phyloP scores from a whole-genome alignment of 257 asterid species.

The Nicotiana undulata region DNA sequence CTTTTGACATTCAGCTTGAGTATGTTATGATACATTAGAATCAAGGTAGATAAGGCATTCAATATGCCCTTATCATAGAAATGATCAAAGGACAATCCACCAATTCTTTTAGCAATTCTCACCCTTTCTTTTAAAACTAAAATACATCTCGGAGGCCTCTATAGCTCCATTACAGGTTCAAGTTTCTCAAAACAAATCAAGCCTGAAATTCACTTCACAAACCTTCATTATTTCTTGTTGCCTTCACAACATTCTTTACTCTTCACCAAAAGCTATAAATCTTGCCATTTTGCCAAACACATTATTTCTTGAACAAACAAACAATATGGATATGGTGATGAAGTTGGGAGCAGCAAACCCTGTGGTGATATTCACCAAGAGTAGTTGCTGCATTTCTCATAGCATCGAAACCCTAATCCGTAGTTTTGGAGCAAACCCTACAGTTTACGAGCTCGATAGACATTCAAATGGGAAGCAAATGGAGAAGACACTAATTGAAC shows the following conservation, averaged over 20 bases:
- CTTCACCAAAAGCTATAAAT: neutral
- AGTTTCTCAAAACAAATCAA: neutral
- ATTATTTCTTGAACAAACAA: no score
- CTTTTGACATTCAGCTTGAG: neutral
- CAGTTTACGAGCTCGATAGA: neutral
- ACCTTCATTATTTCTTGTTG: neutral
- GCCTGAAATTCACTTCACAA: neutral
- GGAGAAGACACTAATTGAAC: neutral
- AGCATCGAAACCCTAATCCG: neutral
- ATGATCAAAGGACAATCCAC: neutral
- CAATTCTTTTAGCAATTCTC: neutral
- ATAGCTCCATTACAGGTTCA: neutral
- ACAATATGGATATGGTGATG: neutral
- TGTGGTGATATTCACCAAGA: neutral
- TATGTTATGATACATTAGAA: neutral
- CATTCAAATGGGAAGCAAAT: neutral
- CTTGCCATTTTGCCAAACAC: no score
- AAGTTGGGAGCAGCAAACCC: neutral
- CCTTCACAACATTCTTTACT: neutral
- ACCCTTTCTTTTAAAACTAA: neutral
- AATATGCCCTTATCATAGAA: neutral
- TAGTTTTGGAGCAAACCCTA: neutral
- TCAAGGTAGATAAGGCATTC: neutral
- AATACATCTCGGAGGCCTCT: neutral
- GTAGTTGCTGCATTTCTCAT: neutral